These are phyloP conservation scores for Juncus inflexus DNA, from an alignment of 176 grass and related monocot species.

Conservation along the genomic window DNA sequence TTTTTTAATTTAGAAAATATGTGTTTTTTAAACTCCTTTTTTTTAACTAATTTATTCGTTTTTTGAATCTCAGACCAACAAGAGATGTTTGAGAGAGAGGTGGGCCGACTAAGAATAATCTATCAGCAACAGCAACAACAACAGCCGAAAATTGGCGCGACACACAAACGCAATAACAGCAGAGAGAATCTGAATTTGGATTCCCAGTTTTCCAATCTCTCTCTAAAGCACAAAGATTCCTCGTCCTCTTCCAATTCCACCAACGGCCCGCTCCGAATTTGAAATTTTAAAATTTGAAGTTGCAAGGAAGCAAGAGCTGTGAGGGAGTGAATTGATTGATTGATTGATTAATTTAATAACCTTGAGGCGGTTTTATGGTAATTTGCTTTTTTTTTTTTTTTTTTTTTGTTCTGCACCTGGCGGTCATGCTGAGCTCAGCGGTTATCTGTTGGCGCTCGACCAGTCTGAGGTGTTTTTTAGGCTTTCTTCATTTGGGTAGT, in stretches of 20 bases:
- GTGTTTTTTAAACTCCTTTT: background rate
- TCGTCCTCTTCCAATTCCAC: conserved; percentile 29
- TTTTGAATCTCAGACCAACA: conserved; percentile 74
- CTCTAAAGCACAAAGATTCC: conserved; percentile 80
- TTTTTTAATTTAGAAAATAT: conserved; percentile 1
- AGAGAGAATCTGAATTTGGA: conserved; percentile 53
- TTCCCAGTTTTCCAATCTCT: conserved; percentile 75
- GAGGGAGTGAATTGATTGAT: conserved; percentile 15
- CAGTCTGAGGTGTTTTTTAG: conserved; percentile 77
- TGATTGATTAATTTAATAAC: conserved; percentile 29
- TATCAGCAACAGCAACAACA: conserved; percentile 52
- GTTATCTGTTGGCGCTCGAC: conserved; percentile 72
- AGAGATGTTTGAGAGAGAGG: conserved; percentile 96
- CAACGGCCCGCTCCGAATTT: conserved; percentile 55
- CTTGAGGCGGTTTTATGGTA: conserved; percentile 11
- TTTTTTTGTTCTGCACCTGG: conserved; percentile 71
- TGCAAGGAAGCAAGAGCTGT: conserved; percentile 28
- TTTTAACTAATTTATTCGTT: conserved; percentile 17
- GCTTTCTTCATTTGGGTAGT: conserved; percentile 43
- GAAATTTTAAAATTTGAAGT: conserved; percentile 25
- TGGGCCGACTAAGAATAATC: conserved; percentile 52
- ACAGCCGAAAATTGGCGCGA: conserved; percentile 19
- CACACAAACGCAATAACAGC: conserved; percentile 61
- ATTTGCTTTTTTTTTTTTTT: conserved; percentile 53
- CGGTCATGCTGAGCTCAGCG: conserved; percentile 36